A percentile compares a stretch with the other conserved stretches of the same genome.
Evolutionary conservation across 305 asterid genomes (phyloP).

Genomic region (Fraxinus sp.): DNA sequence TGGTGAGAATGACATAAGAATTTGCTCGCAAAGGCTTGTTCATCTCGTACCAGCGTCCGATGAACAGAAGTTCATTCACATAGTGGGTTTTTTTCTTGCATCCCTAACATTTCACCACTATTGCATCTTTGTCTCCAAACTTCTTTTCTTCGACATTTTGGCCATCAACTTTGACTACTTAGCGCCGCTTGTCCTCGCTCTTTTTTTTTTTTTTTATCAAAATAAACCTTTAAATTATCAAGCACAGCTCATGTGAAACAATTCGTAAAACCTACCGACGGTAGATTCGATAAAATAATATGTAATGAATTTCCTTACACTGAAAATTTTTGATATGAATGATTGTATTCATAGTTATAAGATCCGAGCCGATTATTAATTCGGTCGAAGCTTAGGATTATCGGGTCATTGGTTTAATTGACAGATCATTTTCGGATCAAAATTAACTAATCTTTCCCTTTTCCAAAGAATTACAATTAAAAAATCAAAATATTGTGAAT

Average conservation of each 20-base stretch:
- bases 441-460: no score
- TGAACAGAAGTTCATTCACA: neutral
- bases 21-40: neutral
- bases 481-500: neutral
- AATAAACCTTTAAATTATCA: neutral
- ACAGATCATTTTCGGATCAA: neutral
- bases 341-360: neutral
- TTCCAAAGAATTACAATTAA: neutral
- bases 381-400: neutral
- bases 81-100: neutral
- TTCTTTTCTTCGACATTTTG: neutral
- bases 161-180: neutral
- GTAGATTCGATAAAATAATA: neutral
- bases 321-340: neutral
- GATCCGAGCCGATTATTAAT: neutral
- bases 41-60: neutral
- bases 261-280: neutral
- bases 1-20: slow-evolving; percentile 31
- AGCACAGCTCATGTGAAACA: neutral
- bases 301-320: neutral
- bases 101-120: neutral
- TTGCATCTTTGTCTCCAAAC: neutral
- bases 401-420: neutral
- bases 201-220: neutral
- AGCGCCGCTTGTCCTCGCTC: neutral